These are phyloP conservation scores for Agaricus blazei DNA, from an alignment of 768 basidiomycete species.

Conservation along the genomic window DNA sequence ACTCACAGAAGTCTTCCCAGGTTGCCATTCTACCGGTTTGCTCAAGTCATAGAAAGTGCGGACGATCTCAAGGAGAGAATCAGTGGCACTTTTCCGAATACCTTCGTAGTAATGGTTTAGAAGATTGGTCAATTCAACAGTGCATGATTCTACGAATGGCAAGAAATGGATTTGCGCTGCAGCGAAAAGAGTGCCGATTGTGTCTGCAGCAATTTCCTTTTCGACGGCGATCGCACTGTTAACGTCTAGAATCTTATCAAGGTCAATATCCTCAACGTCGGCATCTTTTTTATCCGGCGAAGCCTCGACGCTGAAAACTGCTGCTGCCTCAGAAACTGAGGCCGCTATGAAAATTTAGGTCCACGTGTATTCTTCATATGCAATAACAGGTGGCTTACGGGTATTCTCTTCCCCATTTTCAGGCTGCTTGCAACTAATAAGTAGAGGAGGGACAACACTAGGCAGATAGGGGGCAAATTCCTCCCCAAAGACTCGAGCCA, in stretches of 20 bases:
- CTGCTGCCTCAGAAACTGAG: conserved; percentile 47
- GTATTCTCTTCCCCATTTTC: conserved; percentile 67
- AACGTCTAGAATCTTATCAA: conserved; percentile 86
- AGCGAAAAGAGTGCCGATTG: conserved; percentile 86
- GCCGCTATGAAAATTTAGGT: conserved; percentile 25
- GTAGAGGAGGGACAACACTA: conserved; percentile 79
- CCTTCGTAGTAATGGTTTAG: conserved; percentile 96
- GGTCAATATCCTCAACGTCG: conserved; percentile 72
- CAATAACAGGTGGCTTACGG: conserved; percentile 29
- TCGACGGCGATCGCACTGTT: conserved; percentile 97
- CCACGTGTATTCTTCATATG: background rate
- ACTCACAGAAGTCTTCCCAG: conserved; percentile 46
- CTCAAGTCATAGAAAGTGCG: conserved; percentile 89
- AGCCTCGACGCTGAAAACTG: conserved; percentile 68
- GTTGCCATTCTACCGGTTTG: conserved; percentile 75
- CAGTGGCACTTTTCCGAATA: conserved; percentile 88
- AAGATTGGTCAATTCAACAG: conserved; percentile 72
- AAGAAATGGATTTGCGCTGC: conserved; percentile 82
- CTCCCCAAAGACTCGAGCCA: conserved; percentile 94
- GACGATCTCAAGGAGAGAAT: conserved; percentile 83
- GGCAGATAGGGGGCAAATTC: conserved; percentile 89
- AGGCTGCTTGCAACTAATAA: conserved; percentile 75
- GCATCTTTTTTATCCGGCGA: conserved; percentile 54
- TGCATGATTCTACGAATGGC: conserved; percentile 81
- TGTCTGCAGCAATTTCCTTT: conserved; percentile 98